Evolutionary conservation across 148 eudicot genomes (phyloP), one percentile per base, ranked within the genome.

Genomic region (Rhododendron ferrugineum): DNA sequence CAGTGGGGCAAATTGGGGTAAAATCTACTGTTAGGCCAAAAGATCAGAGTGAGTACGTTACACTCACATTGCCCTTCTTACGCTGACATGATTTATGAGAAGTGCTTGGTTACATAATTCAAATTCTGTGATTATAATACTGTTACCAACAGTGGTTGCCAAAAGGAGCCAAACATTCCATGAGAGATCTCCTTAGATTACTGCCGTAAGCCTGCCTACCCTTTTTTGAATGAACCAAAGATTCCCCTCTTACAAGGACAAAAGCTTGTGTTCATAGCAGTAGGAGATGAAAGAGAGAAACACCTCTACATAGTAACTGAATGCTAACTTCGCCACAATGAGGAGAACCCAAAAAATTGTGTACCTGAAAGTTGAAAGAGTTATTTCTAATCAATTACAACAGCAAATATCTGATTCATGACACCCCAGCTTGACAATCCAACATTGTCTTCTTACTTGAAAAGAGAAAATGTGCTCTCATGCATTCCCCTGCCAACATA

Each of bases 401-500:
- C 10, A 32, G 16, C 36, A 36, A 81, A 46, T 73, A 80, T 81
- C 40, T 58, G 52, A 66, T n/a, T 62, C 80, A 62, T 66, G 28
- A 54, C 42, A 58, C 7, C 6, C 36, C 26, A 56, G 70, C 23
- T 20, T 30, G 58, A 14, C 15, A 66, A 82, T 20, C 68, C 72
- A 73, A 68, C 2, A 30, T 15, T 42, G 62, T n/a, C 52, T 58
- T 72, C 89, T 82, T 93, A 93, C 95, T 92, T 92, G 87, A 92
- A 79, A 77, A 93, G 89, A 82, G 93, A 92, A 86, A 90, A 85
- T 46, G 93, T 15, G 73, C 87, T 86, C 88, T 93, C 95, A 30
- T 93, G 95, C 95, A 93, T 93, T 83, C 95, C 95, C 89, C 95
- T 93, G 82, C 93, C 95, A 79, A 93, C 95, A 85, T 90, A 93